Base-by-base conservation (phyloP, 2,329 filamentous ascomycete genomes). In the Monilinia laxa region DNA sequence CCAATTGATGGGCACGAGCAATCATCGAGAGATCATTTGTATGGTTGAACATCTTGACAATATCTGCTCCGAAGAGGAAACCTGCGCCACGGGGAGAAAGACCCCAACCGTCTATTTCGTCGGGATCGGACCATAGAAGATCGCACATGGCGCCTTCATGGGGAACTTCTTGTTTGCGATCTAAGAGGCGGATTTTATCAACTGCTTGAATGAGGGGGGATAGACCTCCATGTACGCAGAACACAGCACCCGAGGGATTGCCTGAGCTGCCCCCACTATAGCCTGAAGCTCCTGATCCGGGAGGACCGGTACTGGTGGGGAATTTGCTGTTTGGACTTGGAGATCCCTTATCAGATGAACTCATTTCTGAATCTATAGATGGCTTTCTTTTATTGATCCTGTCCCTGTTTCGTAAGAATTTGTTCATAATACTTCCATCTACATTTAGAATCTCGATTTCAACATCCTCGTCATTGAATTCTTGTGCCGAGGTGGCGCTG, bases 101-200 rank as follows among this genome's bases (percentile, higher is more conserved):
- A 14, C 93, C 94, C 95, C 95, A 99, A 68, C 93, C 94, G 76
- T 97, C 93, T 70, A 97, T 97, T 74, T 99, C 95, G 78, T 99
- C 95, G 0, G 95, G 95, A 75, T 99, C 95, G 0, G 93, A 97
- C 95, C 95, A 99, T 3, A 99, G 85, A 0, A 99, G 84, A 78
- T 99, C 95, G 79, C 95, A 99, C 95, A 99, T 99, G 76, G 95
- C 93, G 66, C 95, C 95, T 80, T 99, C 95, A 76, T 99, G 95
- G 0, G 95, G 95, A 0, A 99, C 95, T 80, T 99, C 95, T 80
- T 99, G 95, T 79, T 98, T 98, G 70, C 94, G 88, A 77, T 99
- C 96, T 28, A 99, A 86, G 18, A 98, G 83, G 28, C 95, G 87
- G 76, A 99, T 99, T 80, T 97, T 97, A 77, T 99, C 94, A 57